Conservation (phyloP, 441 rosid genomes). For the Melianthus villosus region DNA sequence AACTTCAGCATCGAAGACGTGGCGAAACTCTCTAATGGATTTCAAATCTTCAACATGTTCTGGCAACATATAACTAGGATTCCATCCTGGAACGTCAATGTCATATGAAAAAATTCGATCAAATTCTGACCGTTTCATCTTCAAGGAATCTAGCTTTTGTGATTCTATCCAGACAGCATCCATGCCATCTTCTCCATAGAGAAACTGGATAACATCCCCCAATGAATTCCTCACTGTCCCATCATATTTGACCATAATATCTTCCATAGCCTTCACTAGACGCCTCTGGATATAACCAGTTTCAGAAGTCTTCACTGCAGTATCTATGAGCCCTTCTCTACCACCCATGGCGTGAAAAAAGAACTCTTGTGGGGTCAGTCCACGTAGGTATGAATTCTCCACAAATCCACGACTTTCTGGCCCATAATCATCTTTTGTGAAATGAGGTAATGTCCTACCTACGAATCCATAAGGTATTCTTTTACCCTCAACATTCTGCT, state of each 20-base stretch:
- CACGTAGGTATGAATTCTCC: slow-evolving; percentile 92
- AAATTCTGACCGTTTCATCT: slow-evolving; percentile 70
- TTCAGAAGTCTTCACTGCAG: slow-evolving; percentile 96
- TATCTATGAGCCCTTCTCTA: slow-evolving; percentile 98
- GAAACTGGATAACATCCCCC: slow-evolving; percentile 96
- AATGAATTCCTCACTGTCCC: slow-evolving; percentile 93
- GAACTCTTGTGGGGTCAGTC: slow-evolving; percentile 97
- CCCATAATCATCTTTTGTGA: slow-evolving; percentile 88
- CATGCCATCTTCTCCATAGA: slow-evolving; percentile 99
- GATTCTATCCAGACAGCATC: slow-evolving; percentile 95
- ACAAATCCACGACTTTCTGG: slow-evolving; percentile 99
- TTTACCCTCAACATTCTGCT: slow-evolving; percentile 98
- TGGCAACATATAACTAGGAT: slow-evolving; percentile 56
- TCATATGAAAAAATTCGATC: slow-evolving; percentile 64
- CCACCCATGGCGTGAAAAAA: slow-evolving; percentile 99
- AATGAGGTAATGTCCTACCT: slow-evolving; percentile 87
- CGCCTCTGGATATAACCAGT: slow-evolving; percentile 99
- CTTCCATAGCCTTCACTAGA: slow-evolving; percentile 98
- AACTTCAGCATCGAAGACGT: slow-evolving; percentile 85
- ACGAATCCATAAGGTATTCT: slow-evolving; percentile 89
- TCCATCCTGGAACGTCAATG: slow-evolving; percentile 63
- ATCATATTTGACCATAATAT: slow-evolving; percentile 97
- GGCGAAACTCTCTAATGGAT: slow-evolving; percentile 65
- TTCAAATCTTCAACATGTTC: slow-evolving; percentile 80
- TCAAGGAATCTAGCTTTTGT: slow-evolving; percentile 77